These are phyloP conservation scores for Tylopilus vinaceipallidus DNA, from an alignment of 768 basidiomycete species.

Conservation along the genomic window DNA sequence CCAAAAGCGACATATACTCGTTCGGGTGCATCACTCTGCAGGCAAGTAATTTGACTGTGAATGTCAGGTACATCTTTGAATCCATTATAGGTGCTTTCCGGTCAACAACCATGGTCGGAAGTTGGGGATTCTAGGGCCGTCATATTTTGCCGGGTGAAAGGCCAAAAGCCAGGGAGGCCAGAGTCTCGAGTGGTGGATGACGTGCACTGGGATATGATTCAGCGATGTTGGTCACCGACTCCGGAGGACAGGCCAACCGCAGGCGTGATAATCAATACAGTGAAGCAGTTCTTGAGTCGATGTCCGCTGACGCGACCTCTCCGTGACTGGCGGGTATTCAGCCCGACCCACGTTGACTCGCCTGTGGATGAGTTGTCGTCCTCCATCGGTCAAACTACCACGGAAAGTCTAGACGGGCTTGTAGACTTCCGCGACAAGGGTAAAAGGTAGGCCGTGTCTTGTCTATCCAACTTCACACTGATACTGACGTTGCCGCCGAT, in stretches of 20 bases:
- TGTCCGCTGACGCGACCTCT: neutral
- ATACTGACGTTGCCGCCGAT: too few species aligned
- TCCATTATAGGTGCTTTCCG: neutral
- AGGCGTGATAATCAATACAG: neutral
- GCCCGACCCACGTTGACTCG: too few species aligned
- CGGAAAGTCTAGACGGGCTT: too few species aligned
- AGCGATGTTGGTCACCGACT: constrained; percentile 2
- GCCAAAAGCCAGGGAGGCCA: neutral
- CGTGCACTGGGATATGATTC: constrained; percentile 3
- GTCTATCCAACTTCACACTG: too few species aligned
- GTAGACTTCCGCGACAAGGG: too few species aligned
- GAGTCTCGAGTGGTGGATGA: neutral
- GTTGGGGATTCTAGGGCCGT: neutral
- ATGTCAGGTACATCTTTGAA: constrained; percentile 29
- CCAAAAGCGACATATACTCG: constrained; percentile 13
- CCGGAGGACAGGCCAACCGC: neutral
- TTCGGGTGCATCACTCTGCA: constrained; percentile 29
- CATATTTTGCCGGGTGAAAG: constrained; percentile 3
- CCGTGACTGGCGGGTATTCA: too few species aligned
- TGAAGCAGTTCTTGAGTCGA: neutral
- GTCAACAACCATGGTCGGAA: neutral
- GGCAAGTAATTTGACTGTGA: constrained; percentile 37
- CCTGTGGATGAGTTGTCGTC: too few species aligned
- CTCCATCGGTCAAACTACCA: too few species aligned
- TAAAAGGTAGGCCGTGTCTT: too few species aligned